Evolutionary conservation across 2,329 filamentous ascomycete genomes (phyloP).

Genomic region (Graphiopsis chlorocephala): DNA sequence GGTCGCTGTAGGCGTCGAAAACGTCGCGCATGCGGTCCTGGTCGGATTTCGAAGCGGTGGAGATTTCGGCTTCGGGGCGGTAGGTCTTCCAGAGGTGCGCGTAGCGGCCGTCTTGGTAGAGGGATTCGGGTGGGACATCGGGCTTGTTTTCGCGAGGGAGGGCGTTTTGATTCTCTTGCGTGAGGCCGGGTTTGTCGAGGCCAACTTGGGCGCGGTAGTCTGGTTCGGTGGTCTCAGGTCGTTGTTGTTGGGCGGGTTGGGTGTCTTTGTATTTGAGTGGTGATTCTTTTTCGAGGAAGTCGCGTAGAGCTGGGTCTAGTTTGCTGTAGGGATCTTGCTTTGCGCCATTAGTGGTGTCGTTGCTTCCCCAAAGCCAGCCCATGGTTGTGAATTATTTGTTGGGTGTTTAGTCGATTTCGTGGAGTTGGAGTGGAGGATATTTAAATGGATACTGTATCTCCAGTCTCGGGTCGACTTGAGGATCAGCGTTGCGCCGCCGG

Average conservation of each 20-base stretch:
- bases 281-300: conserved; percentile 80
- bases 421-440: not conserved
- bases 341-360: conserved; percentile 33
- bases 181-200: conserved; percentile 22
- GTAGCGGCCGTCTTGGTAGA: conserved; percentile 69
- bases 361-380: conserved; percentile 59
- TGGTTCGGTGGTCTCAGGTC: conserved; percentile 18
- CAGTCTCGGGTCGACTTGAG: not conserved
- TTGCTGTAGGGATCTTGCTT: conserved; percentile 65
- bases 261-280: conserved; percentile 62
- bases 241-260: conserved; percentile 13
- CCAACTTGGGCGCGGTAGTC: conserved; percentile 34
- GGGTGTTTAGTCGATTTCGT: not conserved
- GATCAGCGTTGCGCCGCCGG: not conserved
- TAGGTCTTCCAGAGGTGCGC: conserved; percentile 94
- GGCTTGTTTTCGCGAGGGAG: conserved; percentile 34
- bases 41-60: conserved; percentile 67
- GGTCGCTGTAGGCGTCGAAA: conserved; percentile 78
- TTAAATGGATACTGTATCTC: not conserved
- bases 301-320: conserved; percentile 77
- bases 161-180: conserved; percentile 22
- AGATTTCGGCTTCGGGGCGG: conserved; percentile 66
- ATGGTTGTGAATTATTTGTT: conserved; percentile 37
- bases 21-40: conserved; percentile 79
- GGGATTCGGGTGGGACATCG: conserved; percentile 51